These are phyloP conservation scores for Aspergillus ochraceus DNA, from an alignment of 2,329 filamentous ascomycete species.

Conservation along the genomic window DNA sequence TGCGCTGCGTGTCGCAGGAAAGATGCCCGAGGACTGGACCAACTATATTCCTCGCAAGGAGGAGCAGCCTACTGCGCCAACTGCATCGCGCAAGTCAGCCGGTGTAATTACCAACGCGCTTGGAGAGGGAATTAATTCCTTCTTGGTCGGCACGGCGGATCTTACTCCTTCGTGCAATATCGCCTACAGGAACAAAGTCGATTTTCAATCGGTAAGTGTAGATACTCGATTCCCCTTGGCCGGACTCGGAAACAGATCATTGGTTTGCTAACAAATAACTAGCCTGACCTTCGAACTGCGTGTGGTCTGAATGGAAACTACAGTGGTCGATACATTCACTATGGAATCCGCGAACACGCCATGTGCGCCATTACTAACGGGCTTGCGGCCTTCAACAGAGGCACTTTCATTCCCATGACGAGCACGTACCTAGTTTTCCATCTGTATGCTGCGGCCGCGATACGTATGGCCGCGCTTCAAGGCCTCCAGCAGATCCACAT, in stretches of 20 bases:
- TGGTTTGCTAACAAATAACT: too few relatives aligned
- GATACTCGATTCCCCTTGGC: too few relatives aligned
- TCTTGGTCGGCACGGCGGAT: slow-evolving; percentile 9
- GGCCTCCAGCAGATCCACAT: slow-evolving; percentile 12
- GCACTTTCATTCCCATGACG: slow-evolving; percentile 14
- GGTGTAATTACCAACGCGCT: slow-evolving; percentile 3
- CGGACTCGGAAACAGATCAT: too few relatives aligned
- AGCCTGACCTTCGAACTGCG: slow-evolving; percentile 11
- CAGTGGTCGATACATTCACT: slow-evolving; percentile 12
- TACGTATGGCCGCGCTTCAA: slow-evolving; percentile 15
- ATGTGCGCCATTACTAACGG: slow-evolving; percentile 15
- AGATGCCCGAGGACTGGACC: slow-evolving; percentile 11
- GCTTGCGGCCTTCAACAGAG: slow-evolving; percentile 17
- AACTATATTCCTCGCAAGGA: slow-evolving; percentile 19
- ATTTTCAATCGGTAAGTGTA: slow-evolving; percentile 10
- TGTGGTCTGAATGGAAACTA: slow-evolving; percentile 11
- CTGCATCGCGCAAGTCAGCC: slow-evolving; percentile 9
- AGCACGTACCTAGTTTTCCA: slow-evolving; percentile 13
- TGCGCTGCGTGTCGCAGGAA: slow-evolving; percentile 11
- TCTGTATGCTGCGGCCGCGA: slow-evolving; percentile 10
- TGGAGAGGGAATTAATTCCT: slow-evolving; percentile 1
- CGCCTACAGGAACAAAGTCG: slow-evolving; percentile 11
- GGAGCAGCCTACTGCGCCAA: not conserved
- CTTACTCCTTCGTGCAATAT: slow-evolving; percentile 10
- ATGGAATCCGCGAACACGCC: slow-evolving; percentile 14